phyloP scores from a whole-genome alignment of 805 yeast species.

The Candida hispaniensis region DNA sequence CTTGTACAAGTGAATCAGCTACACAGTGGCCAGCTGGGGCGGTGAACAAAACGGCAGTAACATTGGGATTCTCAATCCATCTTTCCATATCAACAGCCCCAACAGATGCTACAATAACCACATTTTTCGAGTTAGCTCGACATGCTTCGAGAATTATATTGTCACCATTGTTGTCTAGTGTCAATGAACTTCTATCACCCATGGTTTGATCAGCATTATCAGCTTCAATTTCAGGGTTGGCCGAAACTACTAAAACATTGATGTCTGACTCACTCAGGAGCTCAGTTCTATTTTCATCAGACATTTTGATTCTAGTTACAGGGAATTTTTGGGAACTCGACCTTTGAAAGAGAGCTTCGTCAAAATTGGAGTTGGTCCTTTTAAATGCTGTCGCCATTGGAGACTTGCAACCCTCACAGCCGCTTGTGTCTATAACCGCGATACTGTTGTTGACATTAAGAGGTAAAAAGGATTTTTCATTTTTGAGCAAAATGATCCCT shows the following conservation, averaged over 20 bases:
- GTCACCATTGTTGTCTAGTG: slow-evolving; percentile 51
- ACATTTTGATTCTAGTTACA: too few species aligned
- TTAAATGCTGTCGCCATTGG: too few species aligned
- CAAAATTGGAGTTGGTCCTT: too few species aligned
- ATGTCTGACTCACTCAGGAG: slow-evolving; percentile 42
- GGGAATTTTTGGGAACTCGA: too few species aligned
- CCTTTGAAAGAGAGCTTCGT: too few species aligned
- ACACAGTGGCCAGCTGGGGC: slow-evolving; percentile 48
- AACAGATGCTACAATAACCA: slow-evolving; percentile 49
- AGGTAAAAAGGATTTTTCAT: slow-evolving; percentile 43
- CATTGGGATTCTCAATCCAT: slow-evolving; percentile 45
- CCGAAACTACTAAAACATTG: slow-evolving; percentile 43
- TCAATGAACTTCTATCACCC: slow-evolving; percentile 46
- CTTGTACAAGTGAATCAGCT: slow-evolving; percentile 49
- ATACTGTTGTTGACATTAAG: slow-evolving; percentile 36
- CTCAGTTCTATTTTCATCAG: too few species aligned
- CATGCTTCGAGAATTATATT: slow-evolving; percentile 41
- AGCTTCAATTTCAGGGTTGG: slow-evolving; percentile 51
- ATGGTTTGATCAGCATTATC: slow-evolving; percentile 46
- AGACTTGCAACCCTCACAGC: too few species aligned
- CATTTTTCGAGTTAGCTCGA: slow-evolving; percentile 40
- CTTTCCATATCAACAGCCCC: slow-evolving; percentile 51
- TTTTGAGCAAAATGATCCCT: slow-evolving; percentile 43
- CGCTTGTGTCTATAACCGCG: too few species aligned
- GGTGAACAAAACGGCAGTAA: slow-evolving; percentile 46